phyloP scores from a whole-genome alignment of 768 basidiomycete genomes.

The Leccinum subgranulosum region DNA sequence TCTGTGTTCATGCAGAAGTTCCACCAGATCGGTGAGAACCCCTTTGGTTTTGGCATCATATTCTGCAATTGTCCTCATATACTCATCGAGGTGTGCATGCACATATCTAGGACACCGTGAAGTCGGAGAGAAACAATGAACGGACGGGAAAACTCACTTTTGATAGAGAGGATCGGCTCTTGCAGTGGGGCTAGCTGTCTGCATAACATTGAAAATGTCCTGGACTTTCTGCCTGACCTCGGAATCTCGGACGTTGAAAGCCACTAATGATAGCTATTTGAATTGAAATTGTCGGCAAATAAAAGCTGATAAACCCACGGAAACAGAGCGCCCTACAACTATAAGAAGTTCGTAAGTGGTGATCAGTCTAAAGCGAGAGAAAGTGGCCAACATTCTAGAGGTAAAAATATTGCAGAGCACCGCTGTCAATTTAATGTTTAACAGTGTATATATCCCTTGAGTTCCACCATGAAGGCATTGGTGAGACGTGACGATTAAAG shows the following conservation, averaged over 20 bases:
- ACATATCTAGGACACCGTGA: neutral
- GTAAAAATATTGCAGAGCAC: conserved; percentile 38
- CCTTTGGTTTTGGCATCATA: conserved; percentile 5
- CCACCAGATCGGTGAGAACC: conserved; percentile 21
- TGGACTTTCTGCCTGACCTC: conserved; percentile 1
- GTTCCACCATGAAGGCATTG: neutral
- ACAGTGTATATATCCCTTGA: conserved; percentile 3
- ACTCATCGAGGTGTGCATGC: neutral
- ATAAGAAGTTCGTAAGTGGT: neutral
- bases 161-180: conserved; percentile 9
- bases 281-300: neutral
- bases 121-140: too few species aligned
- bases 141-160: neutral
- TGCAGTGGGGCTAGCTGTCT: neutral
- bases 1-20: conserved; percentile 19
- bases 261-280: conserved; percentile 1
- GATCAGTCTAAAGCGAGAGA: neutral
- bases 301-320: conserved; percentile 33
- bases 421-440: conserved; percentile 9
- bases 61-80: conserved; percentile 11
- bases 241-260: conserved; percentile 25
- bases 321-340: conserved; percentile 49
- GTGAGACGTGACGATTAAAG: neutral
- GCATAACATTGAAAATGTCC: conserved; percentile 10
- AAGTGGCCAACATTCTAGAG: conserved; percentile 44